Conservation (phyloP, 768 basidiomycete species). For the Hericium alpestre region DNA sequence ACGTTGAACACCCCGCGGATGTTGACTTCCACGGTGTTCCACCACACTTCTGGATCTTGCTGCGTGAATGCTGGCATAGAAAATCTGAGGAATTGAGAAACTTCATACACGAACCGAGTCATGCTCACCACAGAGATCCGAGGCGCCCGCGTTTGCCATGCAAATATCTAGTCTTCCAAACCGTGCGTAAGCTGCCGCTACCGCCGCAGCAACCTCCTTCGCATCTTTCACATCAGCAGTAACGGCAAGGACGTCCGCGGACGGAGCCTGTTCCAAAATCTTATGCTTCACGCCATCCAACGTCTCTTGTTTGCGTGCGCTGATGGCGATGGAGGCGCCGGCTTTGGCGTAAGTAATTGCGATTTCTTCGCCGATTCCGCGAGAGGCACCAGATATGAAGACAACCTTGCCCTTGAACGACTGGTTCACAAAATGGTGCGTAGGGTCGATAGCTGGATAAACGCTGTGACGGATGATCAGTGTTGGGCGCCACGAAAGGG, state of each 20-base stretch:
- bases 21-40: slow-evolving; percentile 3
- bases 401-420: slow-evolving; percentile 18
- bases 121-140: not conserved
- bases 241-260: slow-evolving; percentile 12
- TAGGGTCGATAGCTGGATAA: slow-evolving; percentile 21
- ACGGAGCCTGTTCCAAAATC: slow-evolving; percentile 8
- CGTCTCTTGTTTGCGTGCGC: slow-evolving; percentile 12
- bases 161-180: slow-evolving; percentile 22
- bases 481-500: no score
- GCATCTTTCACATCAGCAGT: slow-evolving; percentile 17
- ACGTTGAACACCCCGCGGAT: slow-evolving; percentile 3
- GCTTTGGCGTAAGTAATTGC: slow-evolving; percentile 19
- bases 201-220: slow-evolving; percentile 15
- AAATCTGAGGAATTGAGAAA: not conserved
- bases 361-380: slow-evolving; percentile 19
- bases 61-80: not conserved
- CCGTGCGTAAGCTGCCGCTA: slow-evolving; percentile 11
- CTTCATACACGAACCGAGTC: not conserved
- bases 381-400: slow-evolving; percentile 18
- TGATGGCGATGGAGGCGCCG: slow-evolving; percentile 18
- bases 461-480: not conserved
- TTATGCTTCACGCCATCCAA: slow-evolving; percentile 15
- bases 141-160: slow-evolving; percentile 18
- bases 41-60: slow-evolving; percentile 3
- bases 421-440: slow-evolving; percentile 7